Evolutionary conservation across 2,329 filamentous ascomycete species (phyloP).

Genomic region (Ustulina deusta): DNA sequence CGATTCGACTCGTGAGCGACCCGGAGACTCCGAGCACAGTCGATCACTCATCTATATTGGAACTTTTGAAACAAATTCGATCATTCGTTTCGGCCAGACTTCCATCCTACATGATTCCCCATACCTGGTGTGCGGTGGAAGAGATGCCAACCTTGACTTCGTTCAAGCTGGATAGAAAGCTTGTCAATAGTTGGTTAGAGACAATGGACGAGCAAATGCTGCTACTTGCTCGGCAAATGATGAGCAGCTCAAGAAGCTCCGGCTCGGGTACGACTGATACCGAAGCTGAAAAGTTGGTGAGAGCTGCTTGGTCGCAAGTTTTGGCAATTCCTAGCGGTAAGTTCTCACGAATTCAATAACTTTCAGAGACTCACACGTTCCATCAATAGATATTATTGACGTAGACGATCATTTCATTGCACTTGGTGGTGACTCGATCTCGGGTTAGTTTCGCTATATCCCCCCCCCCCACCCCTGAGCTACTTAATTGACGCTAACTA

Average conservation of each 20-base stretch:
- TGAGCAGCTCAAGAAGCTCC: slow-evolving; percentile 11
- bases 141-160: slow-evolving; percentile 23
- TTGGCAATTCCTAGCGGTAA: slow-evolving; percentile 21
- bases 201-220: slow-evolving; percentile 16
- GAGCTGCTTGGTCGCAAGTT: slow-evolving; percentile 28
- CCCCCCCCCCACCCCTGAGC: no score
- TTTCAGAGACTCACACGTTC: background rate
- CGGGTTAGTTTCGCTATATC: slow-evolving; percentile 3
- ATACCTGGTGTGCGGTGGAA: slow-evolving; percentile 18
- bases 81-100: slow-evolving; percentile 24
- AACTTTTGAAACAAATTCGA: slow-evolving; percentile 14
- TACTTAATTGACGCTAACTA: background rate
- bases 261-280: background rate
- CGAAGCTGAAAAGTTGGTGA: slow-evolving; percentile 21
- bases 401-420: slow-evolving; percentile 25
- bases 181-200: slow-evolving; percentile 23
- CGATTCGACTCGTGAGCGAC: slow-evolving; percentile 1
- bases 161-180: slow-evolving; percentile 22
- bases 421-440: slow-evolving; percentile 27
- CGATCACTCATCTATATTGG: slow-evolving; percentile 5
- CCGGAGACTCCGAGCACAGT: background rate
- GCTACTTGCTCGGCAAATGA: slow-evolving; percentile 7
- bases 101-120: slow-evolving; percentile 23
- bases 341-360: background rate
- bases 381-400: slow-evolving; percentile 18